These are phyloP conservation scores for Clonostachys byssicola DNA, from an alignment of 2,329 filamentous ascomycete genomes.

Conservation along the genomic window DNA sequence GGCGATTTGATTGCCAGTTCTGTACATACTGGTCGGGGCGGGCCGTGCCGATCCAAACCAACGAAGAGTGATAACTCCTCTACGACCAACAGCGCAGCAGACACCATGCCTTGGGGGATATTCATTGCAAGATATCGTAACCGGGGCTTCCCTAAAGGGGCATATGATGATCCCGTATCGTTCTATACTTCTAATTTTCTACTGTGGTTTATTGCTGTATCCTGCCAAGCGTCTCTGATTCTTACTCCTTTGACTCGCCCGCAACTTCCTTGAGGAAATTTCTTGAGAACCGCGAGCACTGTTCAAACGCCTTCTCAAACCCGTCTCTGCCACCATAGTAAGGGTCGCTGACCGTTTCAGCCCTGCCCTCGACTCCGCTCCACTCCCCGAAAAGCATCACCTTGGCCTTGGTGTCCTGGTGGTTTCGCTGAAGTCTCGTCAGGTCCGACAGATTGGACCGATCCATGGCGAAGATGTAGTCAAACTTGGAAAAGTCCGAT, in stretches of 20 bases:
- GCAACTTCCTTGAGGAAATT: slow-evolving; percentile 65
- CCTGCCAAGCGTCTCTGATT: not conserved
- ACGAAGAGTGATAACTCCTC: too few species aligned
- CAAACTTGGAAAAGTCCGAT: slow-evolving; percentile 78
- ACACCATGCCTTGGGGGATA: too few species aligned
- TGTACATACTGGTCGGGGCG: too few species aligned
- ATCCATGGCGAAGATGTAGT: slow-evolving; percentile 97
- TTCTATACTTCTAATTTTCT: too few species aligned
- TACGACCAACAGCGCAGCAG: too few species aligned
- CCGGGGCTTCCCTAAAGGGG: too few species aligned
- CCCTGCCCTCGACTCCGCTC: slow-evolving; percentile 57
- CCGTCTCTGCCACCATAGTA: slow-evolving; percentile 86
- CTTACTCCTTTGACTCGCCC: slow-evolving; percentile 10
- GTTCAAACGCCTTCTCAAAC: slow-evolving; percentile 83
- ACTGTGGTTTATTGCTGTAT: too few species aligned
- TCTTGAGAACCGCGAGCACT: slow-evolving; percentile 71
- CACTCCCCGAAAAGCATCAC: slow-evolving; percentile 83
- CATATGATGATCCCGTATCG: too few species aligned
- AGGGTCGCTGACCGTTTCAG: slow-evolving; percentile 78
- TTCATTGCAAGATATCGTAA: too few species aligned
- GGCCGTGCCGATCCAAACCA: too few species aligned
- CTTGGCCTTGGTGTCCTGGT: slow-evolving; percentile 54
- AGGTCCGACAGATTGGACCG: slow-evolving; percentile 72
- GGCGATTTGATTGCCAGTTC: too few species aligned
- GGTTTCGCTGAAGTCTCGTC: slow-evolving; percentile 52